Conservation (phyloP, 2,329 filamentous ascomycete genomes). For the Colletotrichum higginsianum region DNA sequence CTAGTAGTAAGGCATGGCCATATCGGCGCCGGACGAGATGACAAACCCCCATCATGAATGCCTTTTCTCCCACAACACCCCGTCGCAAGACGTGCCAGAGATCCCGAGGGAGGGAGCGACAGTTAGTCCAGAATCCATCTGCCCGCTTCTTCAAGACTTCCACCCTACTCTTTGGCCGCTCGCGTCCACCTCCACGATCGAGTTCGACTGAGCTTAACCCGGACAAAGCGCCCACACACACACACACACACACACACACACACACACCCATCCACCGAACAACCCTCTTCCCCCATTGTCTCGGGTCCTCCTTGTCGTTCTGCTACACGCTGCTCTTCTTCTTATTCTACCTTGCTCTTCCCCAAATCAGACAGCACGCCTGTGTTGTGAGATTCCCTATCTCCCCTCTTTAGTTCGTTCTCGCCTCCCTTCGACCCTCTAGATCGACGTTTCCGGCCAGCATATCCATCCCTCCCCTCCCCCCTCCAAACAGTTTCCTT, state of each 20-base stretch:
- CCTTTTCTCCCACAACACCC: conserved; percentile 30
- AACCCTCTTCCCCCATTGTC: conserved; percentile 35
- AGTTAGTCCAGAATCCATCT: conserved; percentile 23
- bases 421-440: conserved; percentile 28
- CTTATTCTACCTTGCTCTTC: conserved; percentile 1
- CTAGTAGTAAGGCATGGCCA: not conserved
- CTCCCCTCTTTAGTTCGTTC: conserved; percentile 8
- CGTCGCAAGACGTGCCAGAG: conserved; percentile 18
- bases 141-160: conserved; percentile 20
- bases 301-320: conserved; percentile 34
- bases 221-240: conserved; percentile 3
- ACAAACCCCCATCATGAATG: conserved; percentile 14
- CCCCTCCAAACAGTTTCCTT: not conserved
- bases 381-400: not conserved
- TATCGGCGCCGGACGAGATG: not conserved
- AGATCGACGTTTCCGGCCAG: conserved; percentile 38
- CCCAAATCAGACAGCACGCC: conserved; percentile 10
- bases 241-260: not conserved
- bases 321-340: conserved; percentile 6
- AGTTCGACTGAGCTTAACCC: not conserved
- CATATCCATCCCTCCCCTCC: conserved; percentile 20
- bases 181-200: conserved; percentile 7
- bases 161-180: conserved; percentile 24
- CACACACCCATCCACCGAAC: conserved; percentile 27
- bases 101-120: not conserved